Evolutionary conservation across 2,329 filamentous ascomycete species (phyloP).

Genomic region (Talaromyces marneffei): DNA sequence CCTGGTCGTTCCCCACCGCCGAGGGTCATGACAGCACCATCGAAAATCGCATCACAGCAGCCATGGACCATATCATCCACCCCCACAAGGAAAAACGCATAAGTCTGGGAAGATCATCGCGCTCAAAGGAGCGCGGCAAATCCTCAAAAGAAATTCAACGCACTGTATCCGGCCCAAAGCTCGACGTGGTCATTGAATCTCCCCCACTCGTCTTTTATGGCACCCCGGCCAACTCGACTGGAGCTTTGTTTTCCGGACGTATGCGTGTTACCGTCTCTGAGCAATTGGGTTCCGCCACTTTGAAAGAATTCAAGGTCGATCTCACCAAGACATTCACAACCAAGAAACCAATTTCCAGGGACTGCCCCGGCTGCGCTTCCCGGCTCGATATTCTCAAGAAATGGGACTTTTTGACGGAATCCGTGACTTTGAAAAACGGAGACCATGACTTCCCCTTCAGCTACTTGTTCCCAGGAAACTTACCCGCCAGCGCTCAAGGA

Average conservation of each 20-base stretch:
- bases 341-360: conserved; percentile 72
- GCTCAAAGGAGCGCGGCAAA: conserved; percentile 33
- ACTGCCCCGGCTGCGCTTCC: conserved; percentile 71
- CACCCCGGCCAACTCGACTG: conserved; percentile 65
- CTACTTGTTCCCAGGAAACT: conserved; percentile 72
- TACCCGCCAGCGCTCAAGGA: conserved; percentile 78
- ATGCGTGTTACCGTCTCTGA: conserved; percentile 68
- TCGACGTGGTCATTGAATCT: conserved; percentile 68
- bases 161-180: conserved; percentile 42
- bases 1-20: conserved; percentile 16
- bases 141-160: conserved; percentile 24
- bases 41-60: conserved; percentile 38
- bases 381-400: conserved; percentile 68
- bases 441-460: conserved; percentile 83
- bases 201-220: conserved; percentile 83
- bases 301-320: conserved; percentile 67
- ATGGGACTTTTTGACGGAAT: conserved; percentile 67
- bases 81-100: conserved; percentile 40
- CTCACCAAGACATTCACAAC: conserved; percentile 66
- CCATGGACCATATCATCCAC: conserved; percentile 41
- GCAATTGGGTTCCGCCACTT: conserved; percentile 51
- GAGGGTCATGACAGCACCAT: conserved; percentile 30
- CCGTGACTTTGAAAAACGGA: conserved; percentile 44
- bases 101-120: conserved; percentile 29
- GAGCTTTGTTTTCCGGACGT: conserved; percentile 79